Percentiles rank a stretch among this genome's conserved stretches.
phyloP scores from a whole-genome alignment of 2,329 filamentous ascomycete species.

The Phialocephala sp. region DNA sequence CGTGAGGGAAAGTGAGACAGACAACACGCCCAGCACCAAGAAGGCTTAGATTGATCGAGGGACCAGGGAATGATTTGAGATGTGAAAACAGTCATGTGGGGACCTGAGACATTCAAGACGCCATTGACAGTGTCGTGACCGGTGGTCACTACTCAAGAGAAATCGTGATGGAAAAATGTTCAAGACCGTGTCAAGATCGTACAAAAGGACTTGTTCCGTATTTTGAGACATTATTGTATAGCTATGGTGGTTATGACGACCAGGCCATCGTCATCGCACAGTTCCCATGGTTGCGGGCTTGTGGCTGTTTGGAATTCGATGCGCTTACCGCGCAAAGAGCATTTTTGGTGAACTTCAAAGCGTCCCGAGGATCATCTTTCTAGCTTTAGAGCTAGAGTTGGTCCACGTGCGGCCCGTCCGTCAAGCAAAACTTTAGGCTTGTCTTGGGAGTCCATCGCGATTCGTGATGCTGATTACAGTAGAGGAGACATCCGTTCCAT shows the following conservation, averaged over 20 bases:
- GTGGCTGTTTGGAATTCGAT: constrained; percentile 1
- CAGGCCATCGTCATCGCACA: constrained; percentile 5
- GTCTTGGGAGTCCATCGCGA: constrained; percentile 5
- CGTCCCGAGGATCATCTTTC: constrained; percentile 23
- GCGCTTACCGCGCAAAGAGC: constrained; percentile 5
- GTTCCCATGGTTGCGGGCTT: not conserved
- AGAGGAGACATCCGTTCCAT: not conserved
- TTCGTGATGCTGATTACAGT: no score
- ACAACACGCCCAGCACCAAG: not conserved
- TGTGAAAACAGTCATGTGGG: constrained; percentile 17
- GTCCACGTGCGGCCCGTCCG: constrained; percentile 20
- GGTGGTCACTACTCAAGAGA: not conserved
- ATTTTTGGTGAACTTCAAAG: constrained; percentile 10
- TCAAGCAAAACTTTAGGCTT: not conserved
- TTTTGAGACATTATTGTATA: not conserved
- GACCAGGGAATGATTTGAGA: constrained; percentile 15
- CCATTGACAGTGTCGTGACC: constrained; percentile 14
- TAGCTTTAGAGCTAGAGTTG: constrained; percentile 19
- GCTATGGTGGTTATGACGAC: not conserved
- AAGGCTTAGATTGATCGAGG: constrained; percentile 5
- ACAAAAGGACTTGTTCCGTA: not conserved
- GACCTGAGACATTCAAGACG: constrained; percentile 15
- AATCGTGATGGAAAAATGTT: not conserved
- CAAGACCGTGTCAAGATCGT: not conserved
- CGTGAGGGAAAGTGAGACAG: constrained; percentile 22